A percentile compares a stretch with the other conserved stretches of the same genome.
Conservation (phyloP, 768 basidiomycete genomes). For the Myochromella boudieri region DNA sequence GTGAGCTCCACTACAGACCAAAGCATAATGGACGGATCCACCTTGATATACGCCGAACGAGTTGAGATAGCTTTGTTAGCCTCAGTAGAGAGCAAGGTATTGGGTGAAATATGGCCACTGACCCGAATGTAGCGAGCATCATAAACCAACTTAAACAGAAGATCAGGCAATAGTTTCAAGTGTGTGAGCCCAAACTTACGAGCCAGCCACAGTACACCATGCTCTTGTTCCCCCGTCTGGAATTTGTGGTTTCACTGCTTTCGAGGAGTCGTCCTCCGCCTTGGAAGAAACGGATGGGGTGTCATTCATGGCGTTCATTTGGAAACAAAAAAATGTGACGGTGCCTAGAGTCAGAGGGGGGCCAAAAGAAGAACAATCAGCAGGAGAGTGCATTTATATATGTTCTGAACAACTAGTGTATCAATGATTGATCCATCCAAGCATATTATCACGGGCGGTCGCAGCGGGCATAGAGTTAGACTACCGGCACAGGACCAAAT, state of each 20-base stretch:
- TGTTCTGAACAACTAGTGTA: too few relatives aligned
- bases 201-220: slow-evolving; percentile 14
- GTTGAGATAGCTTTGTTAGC: slow-evolving; percentile 8
- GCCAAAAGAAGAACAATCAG: too few relatives aligned
- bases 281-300: too few relatives aligned
- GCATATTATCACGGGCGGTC: too few relatives aligned
- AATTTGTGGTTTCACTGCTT: slow-evolving; percentile 1
- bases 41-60: slow-evolving; percentile 19
- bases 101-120: background rate
- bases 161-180: background rate
- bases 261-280: too few relatives aligned
- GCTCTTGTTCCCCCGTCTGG: slow-evolving; percentile 11
- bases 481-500: too few relatives aligned
- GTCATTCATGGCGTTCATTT: too few relatives aligned
- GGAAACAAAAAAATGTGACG: too few relatives aligned
- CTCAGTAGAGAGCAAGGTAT: background rate
- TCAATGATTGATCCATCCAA: too few relatives aligned
- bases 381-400: too few relatives aligned
- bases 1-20: background rate
- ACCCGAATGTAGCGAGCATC: slow-evolving; percentile 17
- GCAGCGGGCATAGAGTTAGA: too few relatives aligned
- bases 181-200: slow-evolving; percentile 2
- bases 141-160: slow-evolving; percentile 14
- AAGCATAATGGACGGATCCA: background rate
- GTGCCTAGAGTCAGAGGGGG: too few relatives aligned